These are phyloP conservation scores for Dalbergia oliveri DNA, from an alignment of 306 rosid species.

Conservation along the genomic window DNA sequence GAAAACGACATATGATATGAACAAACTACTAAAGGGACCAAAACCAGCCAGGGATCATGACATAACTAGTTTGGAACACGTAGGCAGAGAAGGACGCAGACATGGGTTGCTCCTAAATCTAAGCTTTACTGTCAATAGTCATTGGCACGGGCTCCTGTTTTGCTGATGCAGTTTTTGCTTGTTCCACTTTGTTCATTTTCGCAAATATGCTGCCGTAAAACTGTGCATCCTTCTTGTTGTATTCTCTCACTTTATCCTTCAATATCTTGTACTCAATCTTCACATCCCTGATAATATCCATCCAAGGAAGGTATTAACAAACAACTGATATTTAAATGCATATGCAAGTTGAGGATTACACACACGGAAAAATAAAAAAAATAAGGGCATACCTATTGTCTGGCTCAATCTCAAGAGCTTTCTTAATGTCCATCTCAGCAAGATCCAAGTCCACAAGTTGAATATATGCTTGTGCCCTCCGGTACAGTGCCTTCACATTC, in stretches of 20 bases:
- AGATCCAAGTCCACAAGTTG: constrained; percentile 84
- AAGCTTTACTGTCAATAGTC: constrained; percentile 70
- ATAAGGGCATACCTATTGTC: constrained; percentile 63
- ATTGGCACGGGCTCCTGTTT: constrained; percentile 66
- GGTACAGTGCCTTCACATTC: constrained; percentile 91
- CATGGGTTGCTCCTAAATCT: not conserved
- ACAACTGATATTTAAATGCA: not conserved
- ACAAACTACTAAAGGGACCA: not conserved
- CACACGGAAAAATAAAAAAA: not conserved
- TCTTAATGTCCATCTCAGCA: constrained; percentile 91
- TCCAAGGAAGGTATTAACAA: not conserved
- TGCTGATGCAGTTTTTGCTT: constrained; percentile 48
- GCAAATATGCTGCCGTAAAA: constrained; percentile 91
- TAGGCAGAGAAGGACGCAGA: not conserved
- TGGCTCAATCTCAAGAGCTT: constrained; percentile 94
- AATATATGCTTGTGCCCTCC: constrained; percentile 91
- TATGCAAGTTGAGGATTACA: not conserved
- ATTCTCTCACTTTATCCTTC: constrained; percentile 88
- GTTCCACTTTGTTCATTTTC: constrained; percentile 66
- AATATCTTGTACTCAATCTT: constrained; percentile 78
- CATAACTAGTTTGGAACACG: not conserved
- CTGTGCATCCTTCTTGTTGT: constrained; percentile 79
- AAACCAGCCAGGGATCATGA: not conserved
- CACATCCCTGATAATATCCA: constrained; percentile 69
- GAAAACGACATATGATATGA: constrained; percentile 35